Evolutionary conservation across 2,329 filamentous ascomycete genomes (phyloP).

Genomic region (Pseudogymnoascus destructans): DNA sequence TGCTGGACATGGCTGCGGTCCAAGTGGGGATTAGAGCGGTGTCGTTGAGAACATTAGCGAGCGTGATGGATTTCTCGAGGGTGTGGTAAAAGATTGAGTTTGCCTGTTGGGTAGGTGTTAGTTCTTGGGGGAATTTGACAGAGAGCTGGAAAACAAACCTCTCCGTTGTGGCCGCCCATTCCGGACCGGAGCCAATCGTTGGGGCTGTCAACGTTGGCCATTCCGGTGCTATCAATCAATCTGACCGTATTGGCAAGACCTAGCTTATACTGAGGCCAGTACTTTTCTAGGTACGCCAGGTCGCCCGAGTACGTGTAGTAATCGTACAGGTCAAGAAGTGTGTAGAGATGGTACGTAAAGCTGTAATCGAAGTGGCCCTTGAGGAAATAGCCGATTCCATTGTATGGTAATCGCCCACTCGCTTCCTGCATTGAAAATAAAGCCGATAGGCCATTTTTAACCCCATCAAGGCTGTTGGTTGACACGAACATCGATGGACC

Average conservation of each 20-base stretch:
- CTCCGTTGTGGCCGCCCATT: constrained; percentile 23
- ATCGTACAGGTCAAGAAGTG: constrained; percentile 44
- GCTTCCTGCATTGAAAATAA: constrained; percentile 30
- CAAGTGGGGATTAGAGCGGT: constrained; percentile 27
- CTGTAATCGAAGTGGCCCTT: constrained; percentile 25
- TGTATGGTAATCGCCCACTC: constrained; percentile 37
- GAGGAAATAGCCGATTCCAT: constrained; percentile 29
- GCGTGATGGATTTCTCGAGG: neutral
- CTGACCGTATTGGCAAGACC: constrained; percentile 34
- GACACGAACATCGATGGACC: constrained; percentile 40
- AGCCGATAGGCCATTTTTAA: constrained; percentile 36
- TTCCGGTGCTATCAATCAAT: neutral
- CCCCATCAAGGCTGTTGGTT: constrained; percentile 38
- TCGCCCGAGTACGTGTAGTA: constrained; percentile 45
- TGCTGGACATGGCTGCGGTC: constrained; percentile 20
- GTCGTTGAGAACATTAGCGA: constrained; percentile 21
- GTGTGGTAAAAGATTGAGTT: constrained; percentile 1
- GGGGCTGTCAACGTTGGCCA: constrained; percentile 1
- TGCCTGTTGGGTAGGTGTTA: neutral
- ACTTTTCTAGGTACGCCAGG: constrained; percentile 31
- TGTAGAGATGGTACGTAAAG: constrained; percentile 46
- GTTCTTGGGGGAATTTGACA: neutral
- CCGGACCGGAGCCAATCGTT: constrained; percentile 23
- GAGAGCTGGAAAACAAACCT: constrained; percentile 11
- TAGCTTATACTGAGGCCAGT: constrained; percentile 36